Evolutionary conservation across 2,329 filamentous ascomycete genomes (phyloP).

Genomic region (Verticillium alfalfae): DNA sequence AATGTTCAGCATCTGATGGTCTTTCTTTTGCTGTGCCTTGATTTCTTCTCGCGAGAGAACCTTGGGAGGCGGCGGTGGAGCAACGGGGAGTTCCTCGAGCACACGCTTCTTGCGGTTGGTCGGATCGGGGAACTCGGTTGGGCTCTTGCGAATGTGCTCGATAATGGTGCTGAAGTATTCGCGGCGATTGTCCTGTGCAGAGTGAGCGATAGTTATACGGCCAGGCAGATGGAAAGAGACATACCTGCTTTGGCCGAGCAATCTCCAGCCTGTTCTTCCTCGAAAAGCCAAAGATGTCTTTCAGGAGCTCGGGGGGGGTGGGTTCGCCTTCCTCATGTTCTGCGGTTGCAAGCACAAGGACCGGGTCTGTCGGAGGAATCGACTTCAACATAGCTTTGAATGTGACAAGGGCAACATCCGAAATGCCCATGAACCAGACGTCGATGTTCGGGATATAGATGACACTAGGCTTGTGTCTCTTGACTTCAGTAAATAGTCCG

Average conservation of each 20-base stretch:
- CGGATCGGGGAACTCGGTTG: constrained; percentile 81
- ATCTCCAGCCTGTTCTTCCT: constrained; percentile 71
- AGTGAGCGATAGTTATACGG: constrained; percentile 17
- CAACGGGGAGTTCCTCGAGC: constrained; percentile 70
- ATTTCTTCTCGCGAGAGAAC: constrained; percentile 71
- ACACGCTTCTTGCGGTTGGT: constrained; percentile 80
- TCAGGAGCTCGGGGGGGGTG: constrained; percentile 58
- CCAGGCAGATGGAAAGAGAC: constrained; percentile 12
- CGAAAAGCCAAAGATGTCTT: constrained; percentile 81
- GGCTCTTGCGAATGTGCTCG: constrained; percentile 71
- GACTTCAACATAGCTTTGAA: constrained; percentile 78
- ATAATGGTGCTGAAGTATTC: constrained; percentile 77
- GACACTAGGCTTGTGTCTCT: constrained; percentile 90
- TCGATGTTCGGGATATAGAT: constrained; percentile 92
- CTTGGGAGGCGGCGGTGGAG: constrained; percentile 64
- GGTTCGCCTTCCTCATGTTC: constrained; percentile 58
- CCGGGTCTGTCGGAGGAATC: constrained; percentile 83
- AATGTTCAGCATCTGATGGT: constrained; percentile 77
- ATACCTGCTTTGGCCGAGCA: constrained; percentile 57
- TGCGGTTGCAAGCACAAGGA: constrained; percentile 81
- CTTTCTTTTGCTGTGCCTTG: constrained; percentile 73
- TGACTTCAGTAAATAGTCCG: constrained; percentile 84
- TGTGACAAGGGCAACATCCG: constrained; percentile 65
- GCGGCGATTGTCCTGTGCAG: constrained; percentile 51
- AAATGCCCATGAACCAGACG: constrained; percentile 68